Conservation (phyloP, 352 stramenopile genomes). For the Pythium insidiosum region DNA sequence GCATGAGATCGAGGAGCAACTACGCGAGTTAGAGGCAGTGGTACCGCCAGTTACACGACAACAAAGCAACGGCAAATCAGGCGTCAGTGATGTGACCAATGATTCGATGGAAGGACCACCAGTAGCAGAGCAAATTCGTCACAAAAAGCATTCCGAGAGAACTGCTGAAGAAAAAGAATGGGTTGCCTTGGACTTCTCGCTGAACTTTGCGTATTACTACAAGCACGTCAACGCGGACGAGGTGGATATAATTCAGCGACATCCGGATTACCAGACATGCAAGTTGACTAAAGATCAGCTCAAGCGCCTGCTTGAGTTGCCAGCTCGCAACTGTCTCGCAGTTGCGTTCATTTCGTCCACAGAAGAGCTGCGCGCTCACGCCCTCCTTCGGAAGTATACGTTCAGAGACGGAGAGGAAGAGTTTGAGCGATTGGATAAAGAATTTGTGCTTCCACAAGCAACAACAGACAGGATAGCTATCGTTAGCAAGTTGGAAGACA, state of each 20-base stretch:
- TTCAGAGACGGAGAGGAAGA: slow-evolving; percentile 60
- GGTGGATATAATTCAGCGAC: slow-evolving; percentile 52
- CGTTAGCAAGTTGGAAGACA: slow-evolving; percentile 20
- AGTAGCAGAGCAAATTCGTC: slow-evolving; percentile 29
- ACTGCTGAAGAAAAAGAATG: slow-evolving; percentile 54
- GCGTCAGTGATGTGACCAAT: background rate
- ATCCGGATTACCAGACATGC: slow-evolving; percentile 39
- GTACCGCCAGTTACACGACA: background rate
- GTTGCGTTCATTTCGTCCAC: slow-evolving; percentile 60
- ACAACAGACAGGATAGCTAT: slow-evolving; percentile 2
- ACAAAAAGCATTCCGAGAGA: slow-evolving; percentile 39
- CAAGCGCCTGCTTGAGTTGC: slow-evolving; percentile 40
- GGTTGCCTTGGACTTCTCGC: slow-evolving; percentile 53
- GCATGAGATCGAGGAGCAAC: slow-evolving; percentile 29
- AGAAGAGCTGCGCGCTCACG: slow-evolving; percentile 49
- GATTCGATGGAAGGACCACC: too few species aligned
- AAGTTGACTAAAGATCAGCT: slow-evolving; percentile 35
- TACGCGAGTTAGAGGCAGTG: background rate
- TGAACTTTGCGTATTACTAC: slow-evolving; percentile 64
- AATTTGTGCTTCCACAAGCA: slow-evolving; percentile 18
- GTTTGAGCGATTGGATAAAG: slow-evolving; percentile 32
- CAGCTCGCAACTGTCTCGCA: slow-evolving; percentile 53
- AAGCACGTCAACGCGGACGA: slow-evolving; percentile 37
- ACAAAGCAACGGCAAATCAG: background rate
- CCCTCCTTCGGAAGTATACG: slow-evolving; percentile 58